Percentiles rank a stretch among this genome's conserved stretches.
Evolutionary conservation across 2,329 filamentous ascomycete genomes (phyloP).

Genomic region (Aspergillus quadrilineatus): DNA sequence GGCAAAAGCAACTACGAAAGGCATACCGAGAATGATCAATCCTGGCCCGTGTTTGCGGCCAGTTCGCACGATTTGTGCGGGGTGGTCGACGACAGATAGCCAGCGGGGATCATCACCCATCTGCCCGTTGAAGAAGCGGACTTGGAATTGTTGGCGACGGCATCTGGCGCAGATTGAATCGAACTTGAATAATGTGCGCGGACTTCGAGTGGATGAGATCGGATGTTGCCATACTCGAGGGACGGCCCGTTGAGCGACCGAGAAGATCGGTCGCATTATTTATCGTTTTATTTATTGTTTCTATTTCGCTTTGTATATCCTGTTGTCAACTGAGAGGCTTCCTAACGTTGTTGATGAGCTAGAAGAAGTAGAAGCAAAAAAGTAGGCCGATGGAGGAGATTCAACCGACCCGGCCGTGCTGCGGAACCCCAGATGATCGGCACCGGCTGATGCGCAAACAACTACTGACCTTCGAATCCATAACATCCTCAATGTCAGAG

Average conservation of each 20-base stretch:
- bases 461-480: background rate
- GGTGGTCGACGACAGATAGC: conserved; percentile 82
- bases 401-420: background rate
- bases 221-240: conserved; percentile 24
- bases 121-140: conserved; percentile 41
- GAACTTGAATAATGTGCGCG: conserved; percentile 22
- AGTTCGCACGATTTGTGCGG: conserved; percentile 73
- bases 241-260: conserved; percentile 26
- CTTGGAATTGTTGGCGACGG: conserved; percentile 38
- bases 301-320: background rate
- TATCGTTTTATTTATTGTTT: background rate
- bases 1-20: background rate
- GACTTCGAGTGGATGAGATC: conserved; percentile 18
- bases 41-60: conserved; percentile 76
- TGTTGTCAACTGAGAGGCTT: background rate
- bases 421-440: conserved; percentile 22
- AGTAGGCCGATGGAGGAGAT: background rate
- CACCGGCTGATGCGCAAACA: conserved; percentile 21
- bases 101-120: conserved; percentile 73
- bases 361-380: background rate
- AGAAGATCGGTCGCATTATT: conserved; percentile 32
- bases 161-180: conserved; percentile 39
- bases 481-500: background rate
- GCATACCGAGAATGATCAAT: conserved; percentile 70
- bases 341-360: background rate